Base-by-base conservation (phyloP, 2,329 filamentous ascomycete species). In the Colletotrichum cuscutae region DNA sequence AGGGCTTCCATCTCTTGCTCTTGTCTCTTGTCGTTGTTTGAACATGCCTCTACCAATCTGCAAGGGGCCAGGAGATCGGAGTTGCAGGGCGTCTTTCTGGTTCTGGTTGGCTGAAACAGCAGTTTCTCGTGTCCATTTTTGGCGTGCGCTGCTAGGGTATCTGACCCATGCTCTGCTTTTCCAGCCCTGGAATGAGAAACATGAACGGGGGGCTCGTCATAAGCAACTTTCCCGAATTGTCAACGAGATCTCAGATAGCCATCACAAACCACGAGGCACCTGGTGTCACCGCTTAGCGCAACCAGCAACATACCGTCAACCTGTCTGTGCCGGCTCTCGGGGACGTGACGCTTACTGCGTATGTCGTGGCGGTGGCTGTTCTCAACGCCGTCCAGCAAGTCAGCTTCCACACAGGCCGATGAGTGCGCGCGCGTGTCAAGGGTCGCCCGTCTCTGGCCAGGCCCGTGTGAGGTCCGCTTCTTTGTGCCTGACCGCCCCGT, bases 61-160 rank as follows among this genome's bases (percentile, higher is more conserved):
- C 72, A 68, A 72, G 72, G 70, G 73, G 42, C 56, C 63, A 61
- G 65, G 46, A 73, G 73, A 74, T 74, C 73, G 65, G 60, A 35
- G 65, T 71, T 63, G 42, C 70, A 73, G 61, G 73, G 70, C 65
- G 66, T 24, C 57, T 53, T 64, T 46, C 71, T 63, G 57, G 49
- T 56, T 63, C 57, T 74, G 70, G 73, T 74, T 74, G 70, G 73
- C 73, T 74, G 70, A 74, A 74, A 73, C 70, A 69, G 58, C 72
- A 61, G 54, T 68, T 71, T 72, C 74, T 75, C 74, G 74, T 75
- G 74, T 75, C 72, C 74, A 74, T 72, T 74, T 75, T 75, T 75
- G 74, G 72, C 56, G 58, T 59, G 19, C 46, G n/a, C 56, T 26
- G 49, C 65, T 32, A 54, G 72, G 72, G 64, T 60, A 61, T 53